These are phyloP conservation scores for Pseudogymnoascus sp. DNA, from an alignment of 2,329 filamentous ascomycete genomes.

Conservation along the genomic window DNA sequence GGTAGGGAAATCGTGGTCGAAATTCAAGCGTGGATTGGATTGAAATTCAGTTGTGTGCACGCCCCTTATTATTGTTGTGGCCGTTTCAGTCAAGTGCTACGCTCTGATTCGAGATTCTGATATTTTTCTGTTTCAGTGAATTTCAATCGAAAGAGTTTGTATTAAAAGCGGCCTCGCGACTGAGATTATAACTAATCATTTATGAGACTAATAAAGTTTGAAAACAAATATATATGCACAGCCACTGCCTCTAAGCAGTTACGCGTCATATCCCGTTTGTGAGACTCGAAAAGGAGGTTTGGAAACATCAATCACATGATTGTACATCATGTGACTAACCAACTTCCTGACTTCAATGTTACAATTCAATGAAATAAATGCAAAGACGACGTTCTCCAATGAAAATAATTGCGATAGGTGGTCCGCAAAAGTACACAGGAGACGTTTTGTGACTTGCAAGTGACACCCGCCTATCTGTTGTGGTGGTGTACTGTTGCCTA, in stretches of 20 bases:
- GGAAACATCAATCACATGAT: neutral
- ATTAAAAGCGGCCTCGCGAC: neutral
- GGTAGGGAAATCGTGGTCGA: neutral
- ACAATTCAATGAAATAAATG: neutral
- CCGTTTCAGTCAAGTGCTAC: neutral
- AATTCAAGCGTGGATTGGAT: neutral
- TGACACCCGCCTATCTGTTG: neutral
- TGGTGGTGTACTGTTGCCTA: constrained; percentile 6
- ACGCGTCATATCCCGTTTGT: neutral
- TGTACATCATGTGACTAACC: neutral
- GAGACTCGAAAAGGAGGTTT: neutral
- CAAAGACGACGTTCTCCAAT: neutral
- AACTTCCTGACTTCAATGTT: neutral
- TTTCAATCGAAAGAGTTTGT: neutral
- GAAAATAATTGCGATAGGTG: neutral
- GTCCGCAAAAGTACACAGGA: neutral
- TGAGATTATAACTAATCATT: too few relatives aligned
- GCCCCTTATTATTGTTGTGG: neutral
- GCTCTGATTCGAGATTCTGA: neutral
- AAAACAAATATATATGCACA: too few relatives aligned
- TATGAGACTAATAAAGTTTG: too few relatives aligned
- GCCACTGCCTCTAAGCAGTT: too few relatives aligned
- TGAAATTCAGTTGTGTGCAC: neutral
- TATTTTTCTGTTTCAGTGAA: neutral
- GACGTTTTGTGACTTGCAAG: neutral